Evolutionary conservation across 306 rosid species (phyloP), one percentile per base, ranked within the genome.

Genomic region (Lithocarpus polystachyus): DNA sequence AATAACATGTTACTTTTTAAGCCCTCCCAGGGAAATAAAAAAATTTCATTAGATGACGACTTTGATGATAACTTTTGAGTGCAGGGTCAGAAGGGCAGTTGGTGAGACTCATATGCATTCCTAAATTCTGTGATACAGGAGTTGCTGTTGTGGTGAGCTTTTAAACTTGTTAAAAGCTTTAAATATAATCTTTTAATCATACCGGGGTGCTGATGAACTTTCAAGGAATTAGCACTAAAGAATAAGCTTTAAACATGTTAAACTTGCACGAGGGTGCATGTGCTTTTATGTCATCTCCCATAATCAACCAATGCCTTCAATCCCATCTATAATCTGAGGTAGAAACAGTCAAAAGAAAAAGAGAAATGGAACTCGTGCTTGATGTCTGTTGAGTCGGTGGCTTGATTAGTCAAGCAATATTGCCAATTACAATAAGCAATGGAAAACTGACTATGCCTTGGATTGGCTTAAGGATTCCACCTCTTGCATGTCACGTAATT

Each of bases 71-170:
- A 68, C 31, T 77, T 78, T 24, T 10, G 55, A 78, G 73, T 83
- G 79, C 90, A 95, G 99, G 99, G 79, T 64, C 90, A 57, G 99
- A 91, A 74, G 97, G 98, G 87, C 97, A 90, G 85, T 79, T 80
- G 84, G 97, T 91, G 80, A 90, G 98, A 90, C 94, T 95, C 82
- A 79, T 95, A 26, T 79, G 88, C 72, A 84, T 95, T 77, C 99
- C 98, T 57, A 91, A 88, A 87, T 95, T 95, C 87, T 85, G 87
- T 37, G 94, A 89, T 83, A 89, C 89, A 12, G 98, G 99, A 84
- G 82, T 88, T 82, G 99, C 97, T 14, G 96, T 90, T 20, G 80
- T 91, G 97, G 98, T 92, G 87, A 90, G 90, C 80, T 80, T 56
- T 60, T 59, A 53, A 18, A 9, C 57, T 75, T 20, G 12, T 64